Evolutionary conservation across 2,329 filamentous ascomycete species (phyloP).

Genomic region (Ilyonectria destructans): DNA sequence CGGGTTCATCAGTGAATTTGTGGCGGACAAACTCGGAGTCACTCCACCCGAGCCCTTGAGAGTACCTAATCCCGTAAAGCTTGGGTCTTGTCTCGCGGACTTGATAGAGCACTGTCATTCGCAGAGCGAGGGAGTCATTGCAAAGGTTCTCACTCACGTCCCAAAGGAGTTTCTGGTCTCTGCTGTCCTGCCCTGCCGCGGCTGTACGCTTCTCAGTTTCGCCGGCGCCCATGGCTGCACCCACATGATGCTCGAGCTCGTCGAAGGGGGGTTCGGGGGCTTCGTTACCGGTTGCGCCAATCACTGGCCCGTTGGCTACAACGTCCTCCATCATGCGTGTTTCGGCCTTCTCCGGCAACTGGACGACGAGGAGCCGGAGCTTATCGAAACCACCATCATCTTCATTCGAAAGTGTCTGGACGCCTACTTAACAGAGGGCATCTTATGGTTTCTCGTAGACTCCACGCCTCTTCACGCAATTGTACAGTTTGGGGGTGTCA

Average conservation of each 20-base stretch:
- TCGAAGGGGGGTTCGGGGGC: constrained; percentile 40
- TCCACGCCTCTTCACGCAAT: constrained; percentile 39
- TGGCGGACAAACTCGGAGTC: constrained; percentile 8
- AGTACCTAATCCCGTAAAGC: constrained; percentile 12
- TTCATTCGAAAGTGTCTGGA: constrained; percentile 42
- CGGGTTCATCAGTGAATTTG: constrained; percentile 18
- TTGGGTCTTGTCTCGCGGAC: constrained; percentile 39
- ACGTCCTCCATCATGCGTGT: constrained; percentile 40
- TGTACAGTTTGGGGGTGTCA: constrained; percentile 24
- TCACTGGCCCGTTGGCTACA: constrained; percentile 46
- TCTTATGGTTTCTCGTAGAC: constrained; percentile 40
- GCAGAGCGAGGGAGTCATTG: constrained; percentile 24
- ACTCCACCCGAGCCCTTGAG: no score
- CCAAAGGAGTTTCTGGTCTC: constrained; percentile 35
- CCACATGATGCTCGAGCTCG: constrained; percentile 39
- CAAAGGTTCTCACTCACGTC: constrained; percentile 34
- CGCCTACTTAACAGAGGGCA: constrained; percentile 38
- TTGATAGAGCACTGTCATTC: constrained; percentile 31
- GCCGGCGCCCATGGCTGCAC: constrained; percentile 21
- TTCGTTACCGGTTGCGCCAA: constrained; percentile 38
- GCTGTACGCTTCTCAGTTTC: constrained; percentile 46
- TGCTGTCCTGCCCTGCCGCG: constrained; percentile 43
- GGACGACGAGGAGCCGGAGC: constrained; percentile 19
- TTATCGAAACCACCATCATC: constrained; percentile 14
- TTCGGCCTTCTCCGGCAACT: constrained; percentile 32